Base-by-base conservation (phyloP, 192 early-diverging fungal species). In the Mortierella hygrophila region DNA sequence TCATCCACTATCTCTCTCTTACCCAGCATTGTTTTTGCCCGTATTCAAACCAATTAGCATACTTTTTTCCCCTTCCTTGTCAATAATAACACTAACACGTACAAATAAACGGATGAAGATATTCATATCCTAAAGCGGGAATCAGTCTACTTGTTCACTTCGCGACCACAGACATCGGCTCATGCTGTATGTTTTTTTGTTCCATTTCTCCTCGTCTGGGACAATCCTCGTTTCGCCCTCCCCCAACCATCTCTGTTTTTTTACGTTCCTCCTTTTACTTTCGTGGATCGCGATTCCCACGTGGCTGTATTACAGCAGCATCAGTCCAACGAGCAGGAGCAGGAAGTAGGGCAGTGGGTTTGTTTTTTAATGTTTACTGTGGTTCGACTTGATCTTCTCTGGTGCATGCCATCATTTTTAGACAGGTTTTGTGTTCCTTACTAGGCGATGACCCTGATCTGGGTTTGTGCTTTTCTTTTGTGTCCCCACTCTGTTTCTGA, bases 41-140 rank as follows among this genome's bases (percentile, higher is more conserved):
- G 21, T 41, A 42, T 26, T 42, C 21, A 71, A 70, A 70, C 37
- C 68, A 35, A 70, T 42, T n/a, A 71, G 70, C 70, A 42, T 71
- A 42, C 21, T n/a, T 42, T 26, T 60, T 32, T 0, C 29, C 35
- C 32, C 60, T 15, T 15, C 13, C 13, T 32, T 65, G n/a, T 32
- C 60, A 32, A 65, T 65, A 65, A 35, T 65, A 65, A 26, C 3
- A 15, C 10, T 32, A 32, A 65, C 60, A 65, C 60, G 60, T 65
- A 65, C 60, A 65, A 65, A 32, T 1, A 32, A 65, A 55, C 21
- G n/a, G n/a, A 60, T 26, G 8, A 60, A 10, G n/a, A 65, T 32
- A 32, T 65, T 26, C 29, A 2, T 65, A 65, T 16, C 60, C 60
- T 65, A 65, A 65, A 65, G 29, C n/a, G n/a, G 55, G n/a, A 60